A percentile compares a stretch with the other conserved stretches of the same genome.
Conservation (phyloP, 495 filamentous ascomycete genomes). For the Neurospora terricola region DNA sequence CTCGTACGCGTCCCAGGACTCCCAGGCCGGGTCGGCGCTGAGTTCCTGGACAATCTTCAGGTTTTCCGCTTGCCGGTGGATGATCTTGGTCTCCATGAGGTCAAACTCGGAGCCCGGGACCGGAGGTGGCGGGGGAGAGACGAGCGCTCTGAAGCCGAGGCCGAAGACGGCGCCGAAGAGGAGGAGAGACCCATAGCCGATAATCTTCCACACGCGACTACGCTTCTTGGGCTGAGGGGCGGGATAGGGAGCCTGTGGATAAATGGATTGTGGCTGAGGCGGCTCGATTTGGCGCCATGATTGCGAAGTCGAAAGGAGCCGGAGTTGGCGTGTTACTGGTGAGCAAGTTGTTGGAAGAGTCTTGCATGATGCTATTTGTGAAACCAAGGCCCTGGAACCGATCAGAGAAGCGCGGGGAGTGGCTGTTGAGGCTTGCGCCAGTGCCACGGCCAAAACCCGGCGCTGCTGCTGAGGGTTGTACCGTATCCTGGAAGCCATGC, state of each 20-base stretch:
- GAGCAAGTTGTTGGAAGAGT: neutral
- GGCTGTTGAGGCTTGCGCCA: neutral
- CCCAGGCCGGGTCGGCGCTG: slow-evolving; percentile 41
- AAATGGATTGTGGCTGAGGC: neutral
- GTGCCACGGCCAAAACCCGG: neutral
- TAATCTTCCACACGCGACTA: neutral
- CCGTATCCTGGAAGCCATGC: neutral
- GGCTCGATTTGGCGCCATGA: neutral
- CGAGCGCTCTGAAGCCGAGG: slow-evolving; percentile 19
- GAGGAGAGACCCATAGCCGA: slow-evolving; percentile 27
- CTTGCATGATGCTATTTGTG: neutral
- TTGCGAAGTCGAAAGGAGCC: slow-evolving; percentile 1
- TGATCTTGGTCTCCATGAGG: slow-evolving; percentile 14
- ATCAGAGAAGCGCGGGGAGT: neutral
- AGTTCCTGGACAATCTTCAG: slow-evolving; percentile 47
- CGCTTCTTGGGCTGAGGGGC: neutral
- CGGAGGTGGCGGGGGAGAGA: slow-evolving; percentile 28
- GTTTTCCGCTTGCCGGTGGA: slow-evolving; percentile 24
- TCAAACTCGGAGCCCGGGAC: slow-evolving; percentile 25
- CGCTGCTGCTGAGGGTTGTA: neutral
- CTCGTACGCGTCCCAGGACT: slow-evolving; percentile 48
- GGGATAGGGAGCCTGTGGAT: neutral
- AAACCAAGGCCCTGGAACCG: neutral
- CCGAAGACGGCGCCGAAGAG: slow-evolving; percentile 27
- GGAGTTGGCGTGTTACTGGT: neutral